Evolutionary conservation across 257 asterid species (phyloP).

Genomic region (Leonotis leonurus): DNA sequence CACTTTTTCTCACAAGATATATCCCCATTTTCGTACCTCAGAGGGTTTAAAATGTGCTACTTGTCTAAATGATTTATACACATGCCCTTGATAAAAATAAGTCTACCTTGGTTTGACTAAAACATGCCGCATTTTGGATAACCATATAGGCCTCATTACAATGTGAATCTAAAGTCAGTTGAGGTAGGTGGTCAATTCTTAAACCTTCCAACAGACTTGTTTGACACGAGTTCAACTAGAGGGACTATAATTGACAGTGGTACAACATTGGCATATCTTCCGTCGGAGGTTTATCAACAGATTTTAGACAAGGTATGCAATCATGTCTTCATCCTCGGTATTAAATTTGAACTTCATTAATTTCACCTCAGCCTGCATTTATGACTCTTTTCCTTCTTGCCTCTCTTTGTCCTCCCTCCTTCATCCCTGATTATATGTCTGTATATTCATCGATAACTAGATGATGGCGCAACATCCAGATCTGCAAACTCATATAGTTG

Average conservation of each 20-base stretch:
- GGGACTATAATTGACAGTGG: slow-evolving; percentile 89
- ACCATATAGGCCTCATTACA: slow-evolving; percentile 68
- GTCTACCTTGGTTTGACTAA: background rate
- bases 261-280: slow-evolving; percentile 92
- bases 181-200: slow-evolving; percentile 76
- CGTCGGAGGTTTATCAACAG: slow-evolving; percentile 48
- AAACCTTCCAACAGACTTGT: slow-evolving; percentile 44
- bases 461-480: slow-evolving; percentile 55
- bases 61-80: background rate
- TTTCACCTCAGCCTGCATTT: slow-evolving; percentile 3
- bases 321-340: background rate
- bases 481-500: slow-evolving; percentile 42
- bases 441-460: slow-evolving; percentile 25
- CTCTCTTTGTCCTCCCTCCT: background rate
- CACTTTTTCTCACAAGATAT: background rate
- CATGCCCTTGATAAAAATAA: background rate
- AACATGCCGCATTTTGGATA: background rate
- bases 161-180: slow-evolving; percentile 53
- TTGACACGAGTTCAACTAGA: slow-evolving; percentile 34
- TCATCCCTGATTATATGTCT: slow-evolving; percentile 8
- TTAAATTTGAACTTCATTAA: slow-evolving; percentile 9
- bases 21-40: too few relatives aligned
- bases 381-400: background rate
- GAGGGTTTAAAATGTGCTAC: too few relatives aligned
- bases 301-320: slow-evolving; percentile 41